phyloP scores from a whole-genome alignment of 2,329 filamentous ascomycete genomes.

The Alternaria sp. region DNA sequence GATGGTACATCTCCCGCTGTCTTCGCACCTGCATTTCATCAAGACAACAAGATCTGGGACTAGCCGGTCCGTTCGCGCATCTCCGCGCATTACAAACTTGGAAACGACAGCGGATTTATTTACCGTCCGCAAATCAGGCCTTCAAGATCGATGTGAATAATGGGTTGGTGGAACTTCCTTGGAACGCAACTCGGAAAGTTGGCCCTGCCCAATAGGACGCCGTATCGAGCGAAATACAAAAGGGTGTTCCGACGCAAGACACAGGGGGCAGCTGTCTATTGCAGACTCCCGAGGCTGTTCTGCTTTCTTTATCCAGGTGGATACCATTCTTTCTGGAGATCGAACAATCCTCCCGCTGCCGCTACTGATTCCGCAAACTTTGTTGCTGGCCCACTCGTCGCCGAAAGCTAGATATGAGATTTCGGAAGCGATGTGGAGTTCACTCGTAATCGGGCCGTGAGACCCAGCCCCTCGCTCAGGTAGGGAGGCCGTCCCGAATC shows the following conservation, averaged over 20 bases:
- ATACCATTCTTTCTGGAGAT: conserved; percentile 4
- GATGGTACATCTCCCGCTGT: conserved; percentile 1
- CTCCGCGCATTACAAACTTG: background rate
- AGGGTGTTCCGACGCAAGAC: background rate
- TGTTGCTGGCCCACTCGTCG: background rate
- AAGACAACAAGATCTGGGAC: background rate
- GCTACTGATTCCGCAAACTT: background rate
- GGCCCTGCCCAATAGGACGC: background rate
- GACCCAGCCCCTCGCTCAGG: background rate
- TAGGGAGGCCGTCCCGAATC: background rate
- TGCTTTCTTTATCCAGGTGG: background rate
- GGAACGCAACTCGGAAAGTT: background rate
- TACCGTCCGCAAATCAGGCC: conserved; percentile 5
- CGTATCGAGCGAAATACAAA: background rate
- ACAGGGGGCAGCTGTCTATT: background rate
- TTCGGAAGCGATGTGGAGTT: conserved; percentile 3
- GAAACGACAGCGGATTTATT: background rate
- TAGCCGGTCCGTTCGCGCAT: background rate
- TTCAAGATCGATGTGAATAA: background rate
- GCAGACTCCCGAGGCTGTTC: background rate
- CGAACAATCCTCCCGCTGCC: conserved; percentile 9
- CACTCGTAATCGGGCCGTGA: background rate
- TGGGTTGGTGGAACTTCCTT: conserved; percentile 1
- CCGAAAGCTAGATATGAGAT: background rate
- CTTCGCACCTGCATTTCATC: background rate